Evolutionary conservation across 805 yeast genomes (phyloP).

Genomic region (Wickerhamomyces pijperi): DNA sequence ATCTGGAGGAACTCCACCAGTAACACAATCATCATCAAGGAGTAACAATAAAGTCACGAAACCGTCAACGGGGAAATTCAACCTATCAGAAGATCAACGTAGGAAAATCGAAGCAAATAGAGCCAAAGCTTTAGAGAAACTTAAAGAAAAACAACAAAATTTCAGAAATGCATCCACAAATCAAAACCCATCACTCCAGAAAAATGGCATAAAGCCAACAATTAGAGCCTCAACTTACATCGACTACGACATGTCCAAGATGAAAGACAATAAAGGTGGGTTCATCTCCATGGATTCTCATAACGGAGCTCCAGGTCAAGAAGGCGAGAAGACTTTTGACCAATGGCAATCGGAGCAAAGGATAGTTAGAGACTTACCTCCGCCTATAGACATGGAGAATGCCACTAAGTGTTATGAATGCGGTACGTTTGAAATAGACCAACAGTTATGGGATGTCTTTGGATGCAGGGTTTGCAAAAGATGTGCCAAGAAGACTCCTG

Average conservation of each 20-base stretch:
- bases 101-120: conserved; percentile 41
- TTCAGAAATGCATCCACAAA: conserved; percentile 26
- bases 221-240: conserved; percentile 58
- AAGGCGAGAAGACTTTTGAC: conserved; percentile 26
- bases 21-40: conserved; percentile 9
- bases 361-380: conserved; percentile 34
- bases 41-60: no score
- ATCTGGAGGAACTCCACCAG: conserved; percentile 17
- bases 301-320: conserved; percentile 35
- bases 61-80: conserved; percentile 11
- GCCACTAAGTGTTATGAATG: conserved; percentile 86
- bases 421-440: conserved; percentile 69
- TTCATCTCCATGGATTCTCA: conserved; percentile 8
- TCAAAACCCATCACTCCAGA: conserved; percentile 11
- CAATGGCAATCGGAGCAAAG: conserved; percentile 40
- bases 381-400: conserved; percentile 52
- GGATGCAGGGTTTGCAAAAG: conserved; percentile 65
- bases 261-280: conserved; percentile 87
- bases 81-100: conserved; percentile 37
- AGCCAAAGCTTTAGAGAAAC: conserved; percentile 37
- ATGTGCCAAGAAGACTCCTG: conserved; percentile 66
- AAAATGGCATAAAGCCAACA: conserved; percentile 24
- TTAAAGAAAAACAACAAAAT: conserved; percentile 23
- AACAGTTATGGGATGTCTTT: conserved; percentile 58
- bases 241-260: conserved; percentile 82